These are phyloP conservation scores for Helicostylum pulchrum DNA, from an alignment of 192 early-diverging fungal genomes.

Conservation along the genomic window DNA sequence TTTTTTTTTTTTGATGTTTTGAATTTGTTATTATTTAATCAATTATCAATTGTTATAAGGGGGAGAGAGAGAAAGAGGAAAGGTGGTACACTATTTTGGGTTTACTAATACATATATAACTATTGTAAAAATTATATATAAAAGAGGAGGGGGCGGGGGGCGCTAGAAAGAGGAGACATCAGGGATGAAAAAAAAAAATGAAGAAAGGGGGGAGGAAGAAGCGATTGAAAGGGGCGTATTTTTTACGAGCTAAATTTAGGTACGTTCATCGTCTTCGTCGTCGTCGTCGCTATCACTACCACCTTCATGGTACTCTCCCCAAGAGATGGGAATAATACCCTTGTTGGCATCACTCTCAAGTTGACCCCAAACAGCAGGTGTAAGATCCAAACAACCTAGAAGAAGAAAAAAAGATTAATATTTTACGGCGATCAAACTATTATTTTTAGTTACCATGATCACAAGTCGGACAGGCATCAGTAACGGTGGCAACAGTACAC, in stretches of 20 bases:
- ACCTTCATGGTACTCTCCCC: background rate
- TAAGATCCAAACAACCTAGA: conserved; percentile 20
- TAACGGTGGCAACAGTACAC: conserved; percentile 35
- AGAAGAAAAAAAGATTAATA: background rate
- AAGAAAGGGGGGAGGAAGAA: too few relatives aligned
- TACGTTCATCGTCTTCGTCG: too few relatives aligned
- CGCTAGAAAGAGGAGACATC: too few relatives aligned
- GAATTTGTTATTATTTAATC: too few relatives aligned
- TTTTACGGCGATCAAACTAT: background rate
- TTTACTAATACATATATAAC: too few relatives aligned
- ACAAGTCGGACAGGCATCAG: conserved; percentile 47
- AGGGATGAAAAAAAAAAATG: too few relatives aligned
- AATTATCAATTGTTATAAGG: background rate
- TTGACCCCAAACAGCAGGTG: conserved; percentile 13
- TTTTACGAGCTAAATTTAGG: too few relatives aligned
- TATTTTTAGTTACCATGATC: conserved; percentile 8
- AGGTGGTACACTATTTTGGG: too few relatives aligned
- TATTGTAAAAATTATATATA: too few relatives aligned
- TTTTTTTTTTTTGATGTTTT: too few relatives aligned
- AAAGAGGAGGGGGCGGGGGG: too few relatives aligned
- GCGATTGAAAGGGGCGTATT: too few relatives aligned
- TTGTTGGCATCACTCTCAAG: background rate
- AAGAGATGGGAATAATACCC: conserved; percentile 9
- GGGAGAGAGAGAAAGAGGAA: background rate
- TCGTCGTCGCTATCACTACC: background rate